Evolutionary conservation across 2,329 filamentous ascomycete genomes (phyloP).

Genomic region (Sporothrix schenckii): DNA sequence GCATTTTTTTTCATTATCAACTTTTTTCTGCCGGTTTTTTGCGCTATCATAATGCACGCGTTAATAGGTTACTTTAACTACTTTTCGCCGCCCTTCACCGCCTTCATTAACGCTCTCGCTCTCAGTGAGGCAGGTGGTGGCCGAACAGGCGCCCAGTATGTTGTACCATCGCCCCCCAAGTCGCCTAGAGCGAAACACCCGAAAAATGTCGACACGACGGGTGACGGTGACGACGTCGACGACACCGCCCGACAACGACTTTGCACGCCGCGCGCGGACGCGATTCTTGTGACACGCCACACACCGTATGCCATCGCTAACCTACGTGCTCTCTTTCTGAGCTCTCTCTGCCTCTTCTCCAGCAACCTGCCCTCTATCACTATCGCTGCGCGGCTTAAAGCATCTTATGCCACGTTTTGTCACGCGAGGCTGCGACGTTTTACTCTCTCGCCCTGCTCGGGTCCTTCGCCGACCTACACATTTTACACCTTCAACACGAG

Average conservation of each 20-base stretch:
- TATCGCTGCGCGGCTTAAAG: not conserved
- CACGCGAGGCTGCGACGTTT: slow-evolving; percentile 21
- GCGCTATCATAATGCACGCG: slow-evolving; percentile 14
- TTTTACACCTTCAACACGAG: not conserved
- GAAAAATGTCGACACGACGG: slow-evolving; percentile 28
- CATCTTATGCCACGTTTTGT: not conserved
- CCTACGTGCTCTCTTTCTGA: not conserved
- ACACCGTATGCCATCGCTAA: not conserved
- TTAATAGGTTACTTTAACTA: not conserved
- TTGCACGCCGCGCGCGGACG: not conserved
- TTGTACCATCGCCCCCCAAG: not conserved
- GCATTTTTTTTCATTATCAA: slow-evolving; percentile 22
- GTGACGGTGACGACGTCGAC: slow-evolving; percentile 24
- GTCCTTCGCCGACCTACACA: not conserved
- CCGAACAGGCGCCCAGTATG: too few relatives aligned
- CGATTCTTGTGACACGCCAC: slow-evolving; percentile 1
- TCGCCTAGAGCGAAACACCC: slow-evolving; percentile 10
- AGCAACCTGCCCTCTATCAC: not conserved
- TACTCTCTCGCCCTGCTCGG: not conserved
- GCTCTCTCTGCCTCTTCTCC: not conserved
- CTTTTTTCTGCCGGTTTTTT: slow-evolving; percentile 34
- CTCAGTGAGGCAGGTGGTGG: not conserved
- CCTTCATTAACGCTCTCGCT: slow-evolving; percentile 10
- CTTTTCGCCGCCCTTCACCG: slow-evolving; percentile 25
- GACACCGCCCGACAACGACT: slow-evolving; percentile 4